Base-by-base conservation (phyloP, 2,329 filamentous ascomycete species). In the Aspergillus brunneoviolaceus region DNA sequence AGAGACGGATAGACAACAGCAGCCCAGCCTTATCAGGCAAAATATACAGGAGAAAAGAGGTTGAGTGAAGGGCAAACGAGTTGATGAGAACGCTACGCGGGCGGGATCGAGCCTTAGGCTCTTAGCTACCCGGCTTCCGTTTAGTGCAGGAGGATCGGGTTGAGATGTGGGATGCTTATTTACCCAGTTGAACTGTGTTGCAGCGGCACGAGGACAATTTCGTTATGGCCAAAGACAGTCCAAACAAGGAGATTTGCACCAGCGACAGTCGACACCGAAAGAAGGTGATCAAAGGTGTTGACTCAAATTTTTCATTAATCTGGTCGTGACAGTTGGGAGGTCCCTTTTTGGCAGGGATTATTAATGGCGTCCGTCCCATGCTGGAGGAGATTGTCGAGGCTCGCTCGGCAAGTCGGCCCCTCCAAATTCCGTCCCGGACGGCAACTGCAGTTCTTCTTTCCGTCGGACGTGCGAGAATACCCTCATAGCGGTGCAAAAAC, bases 101-200 rank as follows among this genome's bases (percentile, higher is more conserved):
- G 53, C 31, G 33, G 53, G 53, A 55, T 55, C 53, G 53, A 49
- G 45, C 29, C 42, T 55, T 45, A 45, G 14, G 39, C 39, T 45
- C 39, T 45, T n/a, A 47, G 53, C n/a, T 49, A 27, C 47, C 27
- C 42, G 42, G 53, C 42, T 55, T 47, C 45, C 53, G 53, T 47
- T 55, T 55, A 55, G 53, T 47, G 53, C 53, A 48, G 53, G 53
- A 35, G 48, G n/a, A 23, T 47, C 42, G 53, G 25, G 39, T 11
- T 5, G n/a, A 47, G 53, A 49, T 25, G 53, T 47, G 53, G 25
- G 21, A 27, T 48, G 53, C 42, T 55, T 55, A 55, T 49, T 55
- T 48, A n/a, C n/a, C 42, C 53, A 45, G 45, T 33, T 21, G 27
- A 47, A 9, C 52, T 16, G 31, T 21, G 35, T n/a, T 9, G 42